A percentile compares a stretch with the other conserved stretches of the same genome.
Conservation (phyloP, 75 land plant genomes). For the Cryptomeria japonica region DNA sequence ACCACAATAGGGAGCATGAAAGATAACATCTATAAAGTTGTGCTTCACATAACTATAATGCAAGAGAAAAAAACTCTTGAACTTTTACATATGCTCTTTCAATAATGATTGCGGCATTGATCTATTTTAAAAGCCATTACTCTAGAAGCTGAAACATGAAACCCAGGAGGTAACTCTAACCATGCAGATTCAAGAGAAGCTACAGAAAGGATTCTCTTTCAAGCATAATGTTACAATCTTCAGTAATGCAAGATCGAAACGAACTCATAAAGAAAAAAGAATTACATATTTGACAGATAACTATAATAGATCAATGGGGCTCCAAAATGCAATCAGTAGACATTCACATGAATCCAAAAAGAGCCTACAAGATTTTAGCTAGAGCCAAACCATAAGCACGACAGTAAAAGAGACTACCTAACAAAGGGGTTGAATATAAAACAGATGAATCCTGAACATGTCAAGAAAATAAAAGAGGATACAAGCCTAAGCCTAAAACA, state of each 20-base stretch:
- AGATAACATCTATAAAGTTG: background rate
- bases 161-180: background rate
- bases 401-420: no score
- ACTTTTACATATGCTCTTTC: background rate
- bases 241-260: background rate
- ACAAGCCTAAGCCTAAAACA: no score
- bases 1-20: background rate
- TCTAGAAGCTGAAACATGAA: conserved; percentile 3
- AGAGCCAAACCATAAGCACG: no score
- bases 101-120: background rate
- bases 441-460: no score
- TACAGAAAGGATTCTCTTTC: background rate
- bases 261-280: no score
- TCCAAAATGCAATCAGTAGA: background rate
- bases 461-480: no score
- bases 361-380: no score
- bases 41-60: background rate
- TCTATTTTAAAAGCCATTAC: background rate
- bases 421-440: no score
- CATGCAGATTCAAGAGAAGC: background rate
- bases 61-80: no score
- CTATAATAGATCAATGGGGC: background rate
- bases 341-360: background rate
- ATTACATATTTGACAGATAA: no score
- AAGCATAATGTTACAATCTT: background rate